Conservation (phyloP, 345 rosid genomes). For the Orychophragmus violaceus region DNA sequence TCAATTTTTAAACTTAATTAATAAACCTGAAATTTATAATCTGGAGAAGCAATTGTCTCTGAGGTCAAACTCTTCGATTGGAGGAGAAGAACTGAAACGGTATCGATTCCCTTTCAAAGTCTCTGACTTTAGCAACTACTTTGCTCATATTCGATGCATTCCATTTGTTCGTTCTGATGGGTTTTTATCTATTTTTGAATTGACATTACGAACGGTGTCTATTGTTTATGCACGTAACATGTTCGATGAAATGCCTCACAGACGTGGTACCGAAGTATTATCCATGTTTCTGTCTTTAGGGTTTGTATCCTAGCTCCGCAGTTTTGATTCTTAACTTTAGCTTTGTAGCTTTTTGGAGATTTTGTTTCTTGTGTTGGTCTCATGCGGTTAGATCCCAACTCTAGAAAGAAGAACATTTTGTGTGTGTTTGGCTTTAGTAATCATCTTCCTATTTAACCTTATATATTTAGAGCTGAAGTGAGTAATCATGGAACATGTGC, state of each 20-base stretch:
- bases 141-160: background rate
- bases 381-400: background rate
- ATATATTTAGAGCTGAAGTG: background rate
- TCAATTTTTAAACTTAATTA: too few relatives aligned
- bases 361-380: background rate
- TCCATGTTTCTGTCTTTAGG: background rate
- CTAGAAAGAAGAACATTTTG: background rate
- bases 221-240: background rate
- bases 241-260: slow-evolving; percentile 31
- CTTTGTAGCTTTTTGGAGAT: background rate
- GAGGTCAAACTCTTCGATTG: slow-evolving; percentile 7
- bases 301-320: background rate
- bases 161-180: background rate
- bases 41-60: background rate
- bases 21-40: background rate
- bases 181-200: background rate
- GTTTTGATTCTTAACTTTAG: background rate
- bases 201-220: background rate
- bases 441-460: background rate
- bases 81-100: slow-evolving; percentile 13
- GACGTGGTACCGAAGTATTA: background rate
- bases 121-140: background rate
- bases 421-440: background rate
- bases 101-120: background rate
- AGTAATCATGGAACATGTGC: background rate